Evolutionary conservation across 2,329 filamentous ascomycete genomes (phyloP).

Genomic region (Nannizziopsis arthrosporioides): DNA sequence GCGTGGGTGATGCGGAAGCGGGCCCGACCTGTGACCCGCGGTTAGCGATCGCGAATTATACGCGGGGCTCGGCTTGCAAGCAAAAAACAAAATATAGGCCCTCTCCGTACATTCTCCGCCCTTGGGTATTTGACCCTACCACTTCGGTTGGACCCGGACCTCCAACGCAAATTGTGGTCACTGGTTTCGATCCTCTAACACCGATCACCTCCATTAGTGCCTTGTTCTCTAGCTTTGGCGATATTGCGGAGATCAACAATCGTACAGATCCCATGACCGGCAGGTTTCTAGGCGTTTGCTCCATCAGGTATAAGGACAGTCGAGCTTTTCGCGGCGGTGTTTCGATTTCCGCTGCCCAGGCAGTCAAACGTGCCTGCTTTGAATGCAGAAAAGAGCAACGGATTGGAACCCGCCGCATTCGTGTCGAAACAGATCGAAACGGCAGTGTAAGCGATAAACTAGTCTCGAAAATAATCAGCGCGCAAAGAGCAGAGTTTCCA

Average conservation of each 20-base stretch:
- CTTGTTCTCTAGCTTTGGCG: conserved; percentile 68
- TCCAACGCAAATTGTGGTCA: conserved; percentile 80
- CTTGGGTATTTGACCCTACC: conserved; percentile 68
- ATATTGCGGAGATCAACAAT: conserved; percentile 82
- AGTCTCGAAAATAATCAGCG: conserved; percentile 61
- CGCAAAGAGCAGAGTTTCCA: conserved; percentile 38
- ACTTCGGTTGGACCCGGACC: conserved; percentile 82
- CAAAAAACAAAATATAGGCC: conserved; percentile 58
- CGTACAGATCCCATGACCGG: conserved; percentile 92
- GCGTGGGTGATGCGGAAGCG: conserved; percentile 45
- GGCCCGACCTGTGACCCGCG: conserved; percentile 71
- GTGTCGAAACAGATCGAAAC: conserved; percentile 80
- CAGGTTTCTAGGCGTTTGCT: conserved; percentile 85
- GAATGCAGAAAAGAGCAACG: conserved; percentile 64
- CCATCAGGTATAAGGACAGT: conserved; percentile 75
- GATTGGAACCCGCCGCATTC: conserved; percentile 65
- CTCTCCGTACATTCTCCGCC: conserved; percentile 67
- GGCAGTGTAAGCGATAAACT: conserved; percentile 69
- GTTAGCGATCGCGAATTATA: conserved; percentile 54
- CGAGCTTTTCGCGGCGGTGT: conserved; percentile 40
- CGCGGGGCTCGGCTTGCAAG: conserved; percentile 50
- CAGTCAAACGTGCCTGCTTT: conserved; percentile 65
- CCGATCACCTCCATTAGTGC: conserved; percentile 65
- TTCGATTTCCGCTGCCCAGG: conserved; percentile 58
- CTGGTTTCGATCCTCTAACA: conserved; percentile 87